phyloP scores from a whole-genome alignment of 2,329 filamentous ascomycete genomes.

The Trichoderma harzianum region DNA sequence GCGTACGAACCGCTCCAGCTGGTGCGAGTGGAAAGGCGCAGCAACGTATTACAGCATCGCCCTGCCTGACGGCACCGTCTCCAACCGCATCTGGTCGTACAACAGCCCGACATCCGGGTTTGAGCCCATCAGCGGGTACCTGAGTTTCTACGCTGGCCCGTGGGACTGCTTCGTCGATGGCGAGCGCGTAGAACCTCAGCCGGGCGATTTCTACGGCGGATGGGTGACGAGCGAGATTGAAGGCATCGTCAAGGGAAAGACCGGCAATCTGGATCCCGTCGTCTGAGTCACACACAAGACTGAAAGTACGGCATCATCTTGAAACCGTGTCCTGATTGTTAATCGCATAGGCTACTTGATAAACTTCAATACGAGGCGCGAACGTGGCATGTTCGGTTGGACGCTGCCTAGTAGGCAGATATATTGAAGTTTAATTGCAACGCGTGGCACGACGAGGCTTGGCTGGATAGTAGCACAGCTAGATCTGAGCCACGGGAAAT shows the following conservation, averaged over 20 bases:
- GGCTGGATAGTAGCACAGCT: neutral
- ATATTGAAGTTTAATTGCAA: neutral
- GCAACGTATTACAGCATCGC: conserved; percentile 56
- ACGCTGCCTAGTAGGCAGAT: neutral
- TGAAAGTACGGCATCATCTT: neutral
- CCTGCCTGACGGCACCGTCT: conserved; percentile 40
- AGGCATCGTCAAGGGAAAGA: conserved; percentile 45
- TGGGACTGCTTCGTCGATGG: conserved; percentile 63
- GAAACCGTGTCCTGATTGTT: neutral
- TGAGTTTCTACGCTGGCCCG: conserved; percentile 59
- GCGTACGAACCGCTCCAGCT: conserved; percentile 43
- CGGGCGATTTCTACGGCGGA: conserved; percentile 61
- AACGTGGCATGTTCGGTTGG: neutral
- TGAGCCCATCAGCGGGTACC: conserved; percentile 50
- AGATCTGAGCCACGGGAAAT: neutral
- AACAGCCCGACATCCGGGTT: conserved; percentile 51
- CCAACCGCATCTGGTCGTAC: conserved; percentile 58
- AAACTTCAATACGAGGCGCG: neutral
- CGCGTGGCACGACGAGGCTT: neutral
- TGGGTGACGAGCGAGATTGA: conserved; percentile 61
- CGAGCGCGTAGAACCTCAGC: conserved; percentile 56
- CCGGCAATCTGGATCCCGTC: conserved; percentile 39
- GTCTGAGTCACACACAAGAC: conserved; percentile 22
- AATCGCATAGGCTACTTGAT: neutral
- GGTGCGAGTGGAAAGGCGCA: conserved; percentile 60